Evolutionary conservation across 805 yeast species (phyloP).

Genomic region (Candida chilensis): DNA sequence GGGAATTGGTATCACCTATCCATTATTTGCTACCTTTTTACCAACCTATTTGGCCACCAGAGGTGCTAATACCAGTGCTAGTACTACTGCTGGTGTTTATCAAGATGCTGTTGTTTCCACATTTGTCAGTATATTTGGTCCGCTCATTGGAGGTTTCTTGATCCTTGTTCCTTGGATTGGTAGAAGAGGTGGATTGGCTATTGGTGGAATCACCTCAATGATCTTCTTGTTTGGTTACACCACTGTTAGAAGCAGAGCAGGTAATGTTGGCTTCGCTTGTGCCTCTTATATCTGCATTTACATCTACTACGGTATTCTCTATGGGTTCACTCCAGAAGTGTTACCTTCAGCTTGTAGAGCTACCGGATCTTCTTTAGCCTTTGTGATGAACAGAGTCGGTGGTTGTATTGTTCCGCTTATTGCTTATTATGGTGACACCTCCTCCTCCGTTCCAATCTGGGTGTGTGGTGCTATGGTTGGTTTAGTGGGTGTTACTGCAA

Average conservation of each 20-base stretch:
- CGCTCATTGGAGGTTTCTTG: constrained; percentile 26
- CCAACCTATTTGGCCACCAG: constrained; percentile 39
- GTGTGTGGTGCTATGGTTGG: constrained; percentile 51
- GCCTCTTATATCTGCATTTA: constrained; percentile 39
- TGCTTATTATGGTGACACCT: constrained; percentile 39
- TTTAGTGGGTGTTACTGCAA: constrained; percentile 31
- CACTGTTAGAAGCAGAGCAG: constrained; percentile 42
- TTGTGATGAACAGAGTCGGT: constrained; percentile 40
- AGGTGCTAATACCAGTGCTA: constrained; percentile 12
- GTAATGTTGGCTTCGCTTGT: constrained; percentile 39
- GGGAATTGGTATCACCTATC: constrained; percentile 49
- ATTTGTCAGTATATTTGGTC: constrained; percentile 23
- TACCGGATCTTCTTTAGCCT: constrained; percentile 54
- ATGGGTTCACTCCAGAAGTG: constrained; percentile 61
- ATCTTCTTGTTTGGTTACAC: constrained; percentile 56
- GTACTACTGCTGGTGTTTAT: constrained; percentile 20
- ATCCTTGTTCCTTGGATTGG: constrained; percentile 25
- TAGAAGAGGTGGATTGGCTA: constrained; percentile 46
- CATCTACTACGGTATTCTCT: constrained; percentile 48
- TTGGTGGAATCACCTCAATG: constrained; percentile 45
- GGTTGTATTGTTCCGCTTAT: constrained; percentile 54
- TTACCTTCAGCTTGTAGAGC: constrained; percentile 45
- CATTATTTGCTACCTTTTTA: constrained; percentile 44
- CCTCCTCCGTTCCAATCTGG: constrained; percentile 51
- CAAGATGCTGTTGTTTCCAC: constrained; percentile 20